Percentiles rank a stretch among this genome's conserved stretches.
Evolutionary conservation across 2,329 filamentous ascomycete species (phyloP).

Genomic region (Aspergillus bombycis): DNA sequence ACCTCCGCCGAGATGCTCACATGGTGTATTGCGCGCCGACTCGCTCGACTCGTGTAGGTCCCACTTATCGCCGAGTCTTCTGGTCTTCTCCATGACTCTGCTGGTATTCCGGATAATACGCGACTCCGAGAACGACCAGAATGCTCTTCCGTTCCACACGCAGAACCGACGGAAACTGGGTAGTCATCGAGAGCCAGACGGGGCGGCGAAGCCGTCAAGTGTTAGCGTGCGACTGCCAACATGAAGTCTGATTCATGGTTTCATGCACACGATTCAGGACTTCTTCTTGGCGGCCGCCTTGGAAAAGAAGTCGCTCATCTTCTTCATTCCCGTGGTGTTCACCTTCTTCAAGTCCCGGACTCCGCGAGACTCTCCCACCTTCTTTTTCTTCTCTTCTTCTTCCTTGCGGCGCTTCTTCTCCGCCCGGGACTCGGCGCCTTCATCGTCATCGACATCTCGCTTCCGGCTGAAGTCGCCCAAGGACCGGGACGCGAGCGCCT

Average conservation of each 20-base stretch:
- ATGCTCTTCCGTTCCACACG: not conserved
- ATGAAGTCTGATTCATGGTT: not conserved
- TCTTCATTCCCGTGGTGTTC: conserved; percentile 91
- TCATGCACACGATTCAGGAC: conserved; percentile 20
- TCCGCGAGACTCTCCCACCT: conserved; percentile 72
- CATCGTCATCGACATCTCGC: conserved; percentile 46
- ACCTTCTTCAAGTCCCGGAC: conserved; percentile 86
- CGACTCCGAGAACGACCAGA: not conserved
- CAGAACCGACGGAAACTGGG: not conserved
- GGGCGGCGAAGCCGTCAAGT: too few species aligned
- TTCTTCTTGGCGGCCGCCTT: conserved; percentile 55
- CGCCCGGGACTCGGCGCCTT: conserved; percentile 54
- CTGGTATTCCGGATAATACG: not conserved
- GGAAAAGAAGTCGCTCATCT: conserved; percentile 91
- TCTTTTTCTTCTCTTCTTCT: conserved; percentile 85
- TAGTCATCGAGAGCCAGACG: not conserved
- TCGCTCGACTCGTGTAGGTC: not conserved
- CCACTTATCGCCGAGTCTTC: not conserved
- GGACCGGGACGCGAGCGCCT: conserved; percentile 71
- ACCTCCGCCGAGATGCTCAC: not conserved
- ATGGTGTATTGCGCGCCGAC: not conserved
- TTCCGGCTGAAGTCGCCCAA: conserved; percentile 50
- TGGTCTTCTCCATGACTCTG: not conserved
- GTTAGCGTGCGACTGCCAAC: not conserved
- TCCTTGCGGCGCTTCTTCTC: conserved; percentile 86